Percentiles rank a stretch among this genome's conserved stretches.
These are phyloP conservation scores for Purpureocillium lavendulum DNA, from an alignment of 2,329 filamentous ascomycete genomes.

Conservation along the genomic window DNA sequence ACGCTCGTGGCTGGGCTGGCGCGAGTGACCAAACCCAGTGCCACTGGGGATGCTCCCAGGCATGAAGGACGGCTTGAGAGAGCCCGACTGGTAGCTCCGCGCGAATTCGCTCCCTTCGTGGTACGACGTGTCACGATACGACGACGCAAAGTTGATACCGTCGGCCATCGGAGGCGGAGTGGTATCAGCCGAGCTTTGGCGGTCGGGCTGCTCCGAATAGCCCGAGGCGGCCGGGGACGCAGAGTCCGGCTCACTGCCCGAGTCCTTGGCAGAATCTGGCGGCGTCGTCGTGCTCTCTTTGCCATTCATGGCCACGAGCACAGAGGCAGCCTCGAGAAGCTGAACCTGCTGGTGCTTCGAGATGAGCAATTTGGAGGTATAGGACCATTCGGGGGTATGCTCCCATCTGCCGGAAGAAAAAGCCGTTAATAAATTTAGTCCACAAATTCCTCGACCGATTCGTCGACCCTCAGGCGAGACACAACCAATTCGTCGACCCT, in stretches of 20 bases:
- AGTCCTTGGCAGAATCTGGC: slow-evolving; percentile 57
- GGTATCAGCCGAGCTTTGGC: slow-evolving; percentile 80
- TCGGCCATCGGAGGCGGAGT: slow-evolving; percentile 80
- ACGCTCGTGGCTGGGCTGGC: slow-evolving; percentile 66
- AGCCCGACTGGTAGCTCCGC: slow-evolving; percentile 71
- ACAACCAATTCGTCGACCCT: no score
- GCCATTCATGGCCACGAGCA: slow-evolving; percentile 81
- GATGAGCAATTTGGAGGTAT: slow-evolving; percentile 94
- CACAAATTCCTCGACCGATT: background rate
- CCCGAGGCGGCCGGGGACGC: slow-evolving; percentile 73
- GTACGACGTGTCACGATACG: slow-evolving; percentile 50
- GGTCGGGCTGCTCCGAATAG: slow-evolving; percentile 69
- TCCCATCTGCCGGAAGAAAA: slow-evolving; percentile 67
- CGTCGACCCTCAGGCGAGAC: slow-evolving; percentile 1
- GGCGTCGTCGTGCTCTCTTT: slow-evolving; percentile 47
- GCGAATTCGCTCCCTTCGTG: slow-evolving; percentile 54
- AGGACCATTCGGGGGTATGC: slow-evolving; percentile 96
- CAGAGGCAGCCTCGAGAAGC: slow-evolving; percentile 92
- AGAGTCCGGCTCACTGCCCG: slow-evolving; percentile 73
- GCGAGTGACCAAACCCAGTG: slow-evolving; percentile 49
- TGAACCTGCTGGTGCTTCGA: slow-evolving; percentile 99
- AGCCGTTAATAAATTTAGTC: slow-evolving; percentile 3
- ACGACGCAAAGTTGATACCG: slow-evolving; percentile 43
- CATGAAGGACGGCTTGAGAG: slow-evolving; percentile 35
- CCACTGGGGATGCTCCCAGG: slow-evolving; percentile 37